A percentile compares a stretch with the other conserved stretches of the same genome.
These are phyloP conservation scores for Eucalyptus cloeziana DNA, from an alignment of 345 rosid species.

Conservation along the genomic window DNA sequence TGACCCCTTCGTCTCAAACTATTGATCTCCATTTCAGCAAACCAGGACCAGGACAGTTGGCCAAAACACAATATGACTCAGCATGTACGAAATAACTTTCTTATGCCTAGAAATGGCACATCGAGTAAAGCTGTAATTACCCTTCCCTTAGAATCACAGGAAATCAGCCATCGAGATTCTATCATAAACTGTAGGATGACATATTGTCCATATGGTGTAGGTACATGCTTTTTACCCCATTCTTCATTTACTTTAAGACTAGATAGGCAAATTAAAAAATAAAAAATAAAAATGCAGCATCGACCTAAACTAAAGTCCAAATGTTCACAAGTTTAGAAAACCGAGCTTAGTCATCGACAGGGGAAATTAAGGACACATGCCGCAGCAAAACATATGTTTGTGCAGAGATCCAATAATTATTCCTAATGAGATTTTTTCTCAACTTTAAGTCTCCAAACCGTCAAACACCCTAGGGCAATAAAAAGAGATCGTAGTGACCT, in stretches of 20 bases:
- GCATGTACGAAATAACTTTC: background rate
- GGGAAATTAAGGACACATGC: background rate
- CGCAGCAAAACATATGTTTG: background rate
- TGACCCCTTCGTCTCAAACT: background rate
- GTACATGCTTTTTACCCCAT: background rate
- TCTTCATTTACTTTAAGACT: background rate
- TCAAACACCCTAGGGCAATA: background rate
- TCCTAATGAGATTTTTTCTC: background rate
- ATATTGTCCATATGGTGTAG: background rate
- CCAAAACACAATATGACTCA: background rate
- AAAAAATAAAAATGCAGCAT: background rate
- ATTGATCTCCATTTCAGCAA: background rate
- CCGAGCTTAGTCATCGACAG: background rate
- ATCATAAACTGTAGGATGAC: background rate
- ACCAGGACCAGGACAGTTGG: background rate
- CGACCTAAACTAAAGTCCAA: background rate
- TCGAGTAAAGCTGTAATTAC: background rate
- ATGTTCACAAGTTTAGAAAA: background rate
- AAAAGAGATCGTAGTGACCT: slow-evolving; percentile 11
- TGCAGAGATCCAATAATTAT: background rate
- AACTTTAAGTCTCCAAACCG: background rate
- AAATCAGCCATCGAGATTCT: background rate
- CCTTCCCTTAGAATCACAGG: background rate
- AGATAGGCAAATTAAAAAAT: background rate
- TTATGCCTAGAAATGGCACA: background rate